Evolutionary conservation across 805 yeast genomes (phyloP).

Genomic region (Spathaspora arborariae): DNA sequence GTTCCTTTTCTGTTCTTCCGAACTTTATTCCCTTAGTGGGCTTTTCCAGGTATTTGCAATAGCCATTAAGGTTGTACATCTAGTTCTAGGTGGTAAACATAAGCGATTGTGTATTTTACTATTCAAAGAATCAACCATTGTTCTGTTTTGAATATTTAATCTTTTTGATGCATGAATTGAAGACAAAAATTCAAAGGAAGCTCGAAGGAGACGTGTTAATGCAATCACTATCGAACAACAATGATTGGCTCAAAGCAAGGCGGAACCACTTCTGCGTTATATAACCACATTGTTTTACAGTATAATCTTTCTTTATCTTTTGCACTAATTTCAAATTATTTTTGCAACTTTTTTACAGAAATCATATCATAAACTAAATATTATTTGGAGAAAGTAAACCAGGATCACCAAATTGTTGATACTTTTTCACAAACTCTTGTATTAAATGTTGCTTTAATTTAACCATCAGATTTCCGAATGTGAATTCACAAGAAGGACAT

Average conservation of each 20-base stretch:
- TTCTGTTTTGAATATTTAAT: too few species aligned
- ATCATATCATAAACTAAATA: background rate
- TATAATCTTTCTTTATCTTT: background rate
- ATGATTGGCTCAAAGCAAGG: background rate
- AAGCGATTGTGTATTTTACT: too few species aligned
- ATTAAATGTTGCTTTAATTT: conserved; percentile 26
- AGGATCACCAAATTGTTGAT: conserved; percentile 3
- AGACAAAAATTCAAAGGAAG: background rate
- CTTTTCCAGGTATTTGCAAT: background rate
- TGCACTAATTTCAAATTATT: background rate
- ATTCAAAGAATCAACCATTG: too few species aligned
- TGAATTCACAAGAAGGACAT: conserved; percentile 24
- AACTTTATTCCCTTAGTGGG: background rate
- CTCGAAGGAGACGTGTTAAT: background rate
- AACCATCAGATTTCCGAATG: conserved; percentile 22
- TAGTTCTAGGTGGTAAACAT: too few species aligned
- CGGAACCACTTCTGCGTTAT: too few species aligned
- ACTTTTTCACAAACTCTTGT: conserved; percentile 19
- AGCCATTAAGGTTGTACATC: background rate
- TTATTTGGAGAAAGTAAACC: conserved; percentile 4
- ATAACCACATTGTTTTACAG: background rate
- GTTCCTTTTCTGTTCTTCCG: background rate
- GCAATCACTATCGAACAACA: too few species aligned
- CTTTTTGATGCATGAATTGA: too few species aligned
- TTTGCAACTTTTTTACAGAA: background rate